Evolutionary conservation across 441 rosid genomes (phyloP), one percentile per base, ranked within the genome.

Genomic region (Populus tomentosa): DNA sequence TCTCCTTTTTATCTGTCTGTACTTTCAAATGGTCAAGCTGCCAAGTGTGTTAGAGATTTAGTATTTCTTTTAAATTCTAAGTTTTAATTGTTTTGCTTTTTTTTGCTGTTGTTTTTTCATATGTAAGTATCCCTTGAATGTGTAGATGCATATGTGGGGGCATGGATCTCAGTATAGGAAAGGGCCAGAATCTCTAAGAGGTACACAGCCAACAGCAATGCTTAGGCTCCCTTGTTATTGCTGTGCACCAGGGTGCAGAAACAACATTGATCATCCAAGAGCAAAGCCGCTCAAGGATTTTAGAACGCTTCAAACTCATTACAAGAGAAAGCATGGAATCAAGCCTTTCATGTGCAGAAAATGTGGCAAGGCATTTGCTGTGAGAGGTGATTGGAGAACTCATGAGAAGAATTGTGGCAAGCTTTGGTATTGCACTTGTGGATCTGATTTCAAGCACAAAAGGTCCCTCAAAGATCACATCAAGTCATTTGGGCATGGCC

Each of bases 61-160:
- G 32, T 30, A 30, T 30, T 30, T 30, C 32, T 30, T 30, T 30
- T 30, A 30, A 30, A 30, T 30, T 30, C 2, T 28, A 28, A 28
- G 30, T 28, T 28, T 30, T 3, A 30, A 21, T 30, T 6, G 2
- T 71, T 59, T 20, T 59, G n/a, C 7, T 20, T 61, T 61, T 61
- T 6, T 2, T 18, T n/a, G 6, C 68, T 63, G 21, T 6, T 38
- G 46, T 10, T 69, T 30, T 33, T 16, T 18, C 14, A 42, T 30
- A 16, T 65, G 6, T 46, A 21, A 50, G n/a, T 63, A 46, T 42
- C 10, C 62, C 7, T 30, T 23, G 36, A 61, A 69, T 42, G 35
- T 69, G 82, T 70, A 95, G 99, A 96, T 96, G 99, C 99, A 96
- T 85, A 96, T 96, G 99, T 96, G 99, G 99, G 99, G 99, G 68